These are phyloP conservation scores for Chalciporus pseudorubinellus DNA, from an alignment of 768 basidiomycete genomes.

Conservation along the genomic window DNA sequence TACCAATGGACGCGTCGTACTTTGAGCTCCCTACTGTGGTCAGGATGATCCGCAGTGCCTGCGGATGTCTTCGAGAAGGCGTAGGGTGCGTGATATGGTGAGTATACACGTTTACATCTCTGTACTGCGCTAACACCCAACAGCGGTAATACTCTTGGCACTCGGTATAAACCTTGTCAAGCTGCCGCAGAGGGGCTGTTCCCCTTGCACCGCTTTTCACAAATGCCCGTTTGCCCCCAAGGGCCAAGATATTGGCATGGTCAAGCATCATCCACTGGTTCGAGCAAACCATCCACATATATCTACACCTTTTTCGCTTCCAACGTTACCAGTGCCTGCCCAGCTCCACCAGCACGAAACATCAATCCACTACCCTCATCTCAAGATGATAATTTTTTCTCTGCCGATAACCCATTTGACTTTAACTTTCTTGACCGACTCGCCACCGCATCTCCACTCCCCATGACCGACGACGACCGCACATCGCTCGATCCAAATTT, in stretches of 20 bases:
- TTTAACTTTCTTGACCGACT: slow-evolving; percentile 42
- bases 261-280: slow-evolving; percentile 11
- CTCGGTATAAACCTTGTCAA: slow-evolving; percentile 58
- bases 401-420: slow-evolving; percentile 29
- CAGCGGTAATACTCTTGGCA: slow-evolving; percentile 66
- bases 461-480: slow-evolving; percentile 35
- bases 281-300: slow-evolving; percentile 19
- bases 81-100: slow-evolving; percentile 63
- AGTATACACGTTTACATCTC: slow-evolving; percentile 16
- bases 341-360: slow-evolving; percentile 5
- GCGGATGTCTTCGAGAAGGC: slow-evolving; percentile 67
- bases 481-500: slow-evolving; percentile 7
- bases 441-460: slow-evolving; percentile 36
- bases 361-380: neutral
- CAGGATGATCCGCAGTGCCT: slow-evolving; percentile 52
- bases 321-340: slow-evolving; percentile 38
- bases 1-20: slow-evolving; percentile 55
- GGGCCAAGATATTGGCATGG: slow-evolving; percentile 44
- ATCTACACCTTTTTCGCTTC: slow-evolving; percentile 50
- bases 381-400: slow-evolving; percentile 20
- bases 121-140: slow-evolving; percentile 8
- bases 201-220: slow-evolving; percentile 19
- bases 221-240: slow-evolving; percentile 35
- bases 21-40: slow-evolving; percentile 50
- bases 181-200: slow-evolving; percentile 50